Evolutionary conservation across 192 early-diverging fungal genomes (phyloP).

Genomic region (Podila clonocystis): DNA sequence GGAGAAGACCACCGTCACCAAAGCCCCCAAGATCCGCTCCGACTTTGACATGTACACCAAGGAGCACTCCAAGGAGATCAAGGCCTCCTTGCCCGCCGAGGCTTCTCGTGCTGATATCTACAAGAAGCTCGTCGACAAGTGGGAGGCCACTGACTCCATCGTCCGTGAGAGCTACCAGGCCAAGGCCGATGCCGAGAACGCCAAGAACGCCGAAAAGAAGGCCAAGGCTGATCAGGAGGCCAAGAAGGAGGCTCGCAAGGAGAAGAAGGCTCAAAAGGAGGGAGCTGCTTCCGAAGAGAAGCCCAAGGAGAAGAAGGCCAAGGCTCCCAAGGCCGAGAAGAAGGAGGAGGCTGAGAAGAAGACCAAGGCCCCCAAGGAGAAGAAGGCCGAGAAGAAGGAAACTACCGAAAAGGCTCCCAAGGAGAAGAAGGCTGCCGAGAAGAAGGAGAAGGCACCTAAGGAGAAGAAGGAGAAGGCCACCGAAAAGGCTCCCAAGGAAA

Average conservation of each 20-base stretch:
- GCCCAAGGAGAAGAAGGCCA: conserved; percentile 27
- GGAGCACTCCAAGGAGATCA: conserved; percentile 40
- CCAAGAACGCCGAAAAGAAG: conserved; percentile 14
- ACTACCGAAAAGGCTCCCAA: not conserved
- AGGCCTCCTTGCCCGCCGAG: conserved; percentile 27
- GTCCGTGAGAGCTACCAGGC: not conserved
- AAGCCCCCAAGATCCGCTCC: conserved; percentile 36
- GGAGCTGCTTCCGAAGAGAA: conserved; percentile 5
- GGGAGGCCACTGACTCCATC: conserved; percentile 8
- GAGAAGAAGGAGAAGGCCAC: conserved; percentile 10
- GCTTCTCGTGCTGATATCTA: conserved; percentile 42
- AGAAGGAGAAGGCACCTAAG: conserved; percentile 16
- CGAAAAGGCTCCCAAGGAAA: conserved; percentile 8
- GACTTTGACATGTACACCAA: conserved; percentile 51
- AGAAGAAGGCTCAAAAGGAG: conserved; percentile 39
- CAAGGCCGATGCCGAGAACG: conserved; percentile 8
- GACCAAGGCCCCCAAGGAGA: conserved; percentile 27
- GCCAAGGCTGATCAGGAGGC: conserved; percentile 14
- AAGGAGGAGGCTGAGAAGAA: conserved; percentile 12
- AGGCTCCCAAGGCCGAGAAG: conserved; percentile 11
- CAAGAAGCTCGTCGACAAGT: conserved; percentile 49
- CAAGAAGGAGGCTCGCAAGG: conserved; percentile 33
- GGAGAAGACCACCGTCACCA: not conserved
- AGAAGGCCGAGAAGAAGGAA: conserved; percentile 19
- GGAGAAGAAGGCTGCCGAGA: not conserved